phyloP scores from a whole-genome alignment of 257 asterid species.

The Solanum tarapatanum region DNA sequence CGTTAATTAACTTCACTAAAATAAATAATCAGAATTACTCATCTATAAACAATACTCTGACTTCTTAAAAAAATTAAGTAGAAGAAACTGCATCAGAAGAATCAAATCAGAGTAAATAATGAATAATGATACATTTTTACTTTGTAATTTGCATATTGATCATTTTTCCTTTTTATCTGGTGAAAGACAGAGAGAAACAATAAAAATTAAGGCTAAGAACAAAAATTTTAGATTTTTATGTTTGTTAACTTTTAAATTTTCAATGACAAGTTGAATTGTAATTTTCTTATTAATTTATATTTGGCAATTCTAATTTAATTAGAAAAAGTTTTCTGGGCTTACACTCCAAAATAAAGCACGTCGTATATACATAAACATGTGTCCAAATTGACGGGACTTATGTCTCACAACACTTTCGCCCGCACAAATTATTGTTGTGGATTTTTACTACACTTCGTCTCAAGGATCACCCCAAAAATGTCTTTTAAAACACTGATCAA shows the following conservation, averaged over 20 bases:
- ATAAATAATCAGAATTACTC: background rate
- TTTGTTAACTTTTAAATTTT: background rate
- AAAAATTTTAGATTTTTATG: background rate
- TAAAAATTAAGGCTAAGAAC: background rate
- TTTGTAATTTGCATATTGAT: background rate
- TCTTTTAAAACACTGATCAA: background rate
- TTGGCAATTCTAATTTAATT: background rate
- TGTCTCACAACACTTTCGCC: background rate
- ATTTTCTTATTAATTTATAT: too few relatives aligned
- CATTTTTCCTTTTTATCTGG: background rate
- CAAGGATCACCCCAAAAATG: background rate
- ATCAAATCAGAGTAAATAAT: too few relatives aligned
- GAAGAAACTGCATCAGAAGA: background rate
- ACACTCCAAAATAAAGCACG: background rate
- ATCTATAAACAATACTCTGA: background rate
- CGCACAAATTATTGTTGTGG: background rate
- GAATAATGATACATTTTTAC: background rate
- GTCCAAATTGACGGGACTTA: background rate
- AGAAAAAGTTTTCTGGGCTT: background rate
- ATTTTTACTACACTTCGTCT: background rate
- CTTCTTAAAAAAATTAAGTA: background rate
- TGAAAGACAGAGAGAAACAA: background rate
- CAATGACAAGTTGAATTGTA: background rate
- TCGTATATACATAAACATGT: too few relatives aligned
- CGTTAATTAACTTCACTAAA: background rate